Percentiles rank a stretch among this genome's conserved stretches.
Conservation (phyloP, 768 basidiomycete species). For the Tylopilus sp. region DNA sequence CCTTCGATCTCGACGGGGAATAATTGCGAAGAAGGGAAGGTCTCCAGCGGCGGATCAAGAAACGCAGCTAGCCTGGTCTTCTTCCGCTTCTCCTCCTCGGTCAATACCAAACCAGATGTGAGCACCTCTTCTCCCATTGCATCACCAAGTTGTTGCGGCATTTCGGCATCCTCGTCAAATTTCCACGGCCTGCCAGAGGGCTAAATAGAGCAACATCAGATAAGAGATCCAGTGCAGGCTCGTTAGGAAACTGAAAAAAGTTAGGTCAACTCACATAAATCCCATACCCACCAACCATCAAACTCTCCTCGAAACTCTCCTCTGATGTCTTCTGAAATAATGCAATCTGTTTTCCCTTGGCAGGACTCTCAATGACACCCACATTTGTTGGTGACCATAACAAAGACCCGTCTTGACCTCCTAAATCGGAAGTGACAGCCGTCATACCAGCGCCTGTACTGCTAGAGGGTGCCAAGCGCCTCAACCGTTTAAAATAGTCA, state of each 20-base stretch:
- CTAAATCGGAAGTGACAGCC: slow-evolving; percentile 10
- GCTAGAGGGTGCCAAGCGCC: slow-evolving; percentile 42
- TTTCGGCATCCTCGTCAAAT: slow-evolving; percentile 14
- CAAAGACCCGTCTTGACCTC: slow-evolving; percentile 11
- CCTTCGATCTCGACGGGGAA: slow-evolving; percentile 64
- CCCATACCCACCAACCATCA: slow-evolving; percentile 80
- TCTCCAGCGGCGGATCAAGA: slow-evolving; percentile 37
- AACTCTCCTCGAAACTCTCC: slow-evolving; percentile 80
- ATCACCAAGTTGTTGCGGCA: slow-evolving; percentile 10
- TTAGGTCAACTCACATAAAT: slow-evolving; percentile 53
- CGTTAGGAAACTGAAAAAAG: slow-evolving; percentile 1
- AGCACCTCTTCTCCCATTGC: slow-evolving; percentile 10
- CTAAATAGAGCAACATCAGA: slow-evolving; percentile 17
- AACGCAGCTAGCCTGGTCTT: slow-evolving; percentile 70
- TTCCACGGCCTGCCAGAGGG: slow-evolving; percentile 26
- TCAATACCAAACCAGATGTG: slow-evolving; percentile 18
- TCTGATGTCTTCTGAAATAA: slow-evolving; percentile 81
- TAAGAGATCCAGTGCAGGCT: slow-evolving; percentile 7
- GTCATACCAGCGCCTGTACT: slow-evolving; percentile 16
- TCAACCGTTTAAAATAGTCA: slow-evolving; percentile 65
- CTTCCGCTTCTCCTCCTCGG: slow-evolving; percentile 65
- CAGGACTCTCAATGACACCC: slow-evolving; percentile 67
- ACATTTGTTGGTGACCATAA: slow-evolving; percentile 34
- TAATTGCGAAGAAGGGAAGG: slow-evolving; percentile 40
- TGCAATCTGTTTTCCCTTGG: slow-evolving; percentile 68